These are phyloP conservation scores for Geotrichum australiense DNA, from an alignment of 1,139 yeast species.

Conservation along the genomic window DNA sequence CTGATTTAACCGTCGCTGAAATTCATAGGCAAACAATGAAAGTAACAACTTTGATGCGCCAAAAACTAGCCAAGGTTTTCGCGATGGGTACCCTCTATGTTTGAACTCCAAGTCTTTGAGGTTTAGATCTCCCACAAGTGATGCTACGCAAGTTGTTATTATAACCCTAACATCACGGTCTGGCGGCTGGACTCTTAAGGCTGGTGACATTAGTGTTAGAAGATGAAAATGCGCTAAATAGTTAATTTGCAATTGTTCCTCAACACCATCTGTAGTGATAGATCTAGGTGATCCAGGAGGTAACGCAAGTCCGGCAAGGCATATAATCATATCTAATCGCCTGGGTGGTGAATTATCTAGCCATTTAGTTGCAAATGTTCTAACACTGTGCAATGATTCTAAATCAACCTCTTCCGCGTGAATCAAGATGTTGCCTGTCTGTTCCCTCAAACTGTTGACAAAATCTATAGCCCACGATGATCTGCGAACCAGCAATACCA, in stretches of 20 bases:
- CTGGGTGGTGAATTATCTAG: slow-evolving; percentile 86
- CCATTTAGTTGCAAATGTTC: slow-evolving; percentile 93
- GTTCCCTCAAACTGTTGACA: slow-evolving; percentile 66
- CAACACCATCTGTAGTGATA: slow-evolving; percentile 74
- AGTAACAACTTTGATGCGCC: slow-evolving; percentile 78
- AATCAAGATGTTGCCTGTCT: slow-evolving; percentile 62
- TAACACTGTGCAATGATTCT: slow-evolving; percentile 62
- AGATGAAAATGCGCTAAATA: slow-evolving; percentile 77
- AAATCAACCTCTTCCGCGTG: slow-evolving; percentile 88
- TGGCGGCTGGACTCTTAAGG: slow-evolving; percentile 81
- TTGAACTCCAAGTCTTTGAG: slow-evolving; percentile 62
- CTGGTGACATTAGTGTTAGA: slow-evolving; percentile 69
- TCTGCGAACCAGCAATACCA: slow-evolving; percentile 55
- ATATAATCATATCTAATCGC: slow-evolving; percentile 77
- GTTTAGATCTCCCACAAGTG: slow-evolving; percentile 63
- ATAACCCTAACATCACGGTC: slow-evolving; percentile 87
- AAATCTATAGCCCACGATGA: slow-evolving; percentile 61
- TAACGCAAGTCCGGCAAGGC: slow-evolving; percentile 77
- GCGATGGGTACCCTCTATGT: slow-evolving; percentile 50
- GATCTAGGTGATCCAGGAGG: slow-evolving; percentile 61
- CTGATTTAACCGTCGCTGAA: slow-evolving; percentile 53
- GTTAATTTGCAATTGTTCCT: slow-evolving; percentile 74
- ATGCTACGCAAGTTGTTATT: slow-evolving; percentile 67
- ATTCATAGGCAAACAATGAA: slow-evolving; percentile 65
- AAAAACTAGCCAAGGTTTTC: slow-evolving; percentile 65